Conservation (phyloP, 495 filamentous ascomycete genomes). For the Tuber umbilicatum region DNA sequence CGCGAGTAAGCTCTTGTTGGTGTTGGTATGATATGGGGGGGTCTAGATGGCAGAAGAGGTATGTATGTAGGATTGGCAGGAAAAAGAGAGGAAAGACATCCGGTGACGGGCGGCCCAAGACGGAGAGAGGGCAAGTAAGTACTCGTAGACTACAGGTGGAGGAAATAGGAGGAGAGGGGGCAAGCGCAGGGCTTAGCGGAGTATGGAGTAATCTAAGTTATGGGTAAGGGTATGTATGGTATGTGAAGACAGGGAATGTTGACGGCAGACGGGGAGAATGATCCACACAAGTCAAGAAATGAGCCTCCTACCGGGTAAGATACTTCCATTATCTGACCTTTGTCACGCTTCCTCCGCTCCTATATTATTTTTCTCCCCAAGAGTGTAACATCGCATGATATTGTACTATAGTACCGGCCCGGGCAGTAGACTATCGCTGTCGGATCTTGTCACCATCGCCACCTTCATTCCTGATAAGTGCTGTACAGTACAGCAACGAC, state of each 20-base stretch:
- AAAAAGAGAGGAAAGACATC: not conserved
- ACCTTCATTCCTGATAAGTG: not conserved
- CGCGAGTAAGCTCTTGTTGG: not conserved
- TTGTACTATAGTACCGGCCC: not conserved
- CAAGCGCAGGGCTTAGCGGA: constrained; percentile 2
- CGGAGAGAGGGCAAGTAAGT: not conserved
- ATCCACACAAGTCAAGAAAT: not conserved
- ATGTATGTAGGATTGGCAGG: not conserved
- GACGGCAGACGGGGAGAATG: not conserved
- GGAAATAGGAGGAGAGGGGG: not conserved
- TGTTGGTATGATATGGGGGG: constrained; percentile 27
- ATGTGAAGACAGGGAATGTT: not conserved
- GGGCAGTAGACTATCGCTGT: not conserved
- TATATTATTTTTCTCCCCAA: not conserved
- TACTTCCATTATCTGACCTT: not conserved
- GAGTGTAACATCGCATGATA: not conserved
- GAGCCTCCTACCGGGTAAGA: not conserved
- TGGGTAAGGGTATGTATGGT: not conserved
- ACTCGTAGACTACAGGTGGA: not conserved
- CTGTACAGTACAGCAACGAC: not conserved
- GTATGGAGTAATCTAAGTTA: not conserved
- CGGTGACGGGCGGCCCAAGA: not conserved
- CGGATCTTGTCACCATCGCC: not conserved
- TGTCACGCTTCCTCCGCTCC: not conserved
- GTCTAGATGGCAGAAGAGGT: not conserved